Evolutionary conservation across 2,329 filamentous ascomycete genomes (phyloP), one percentile per base, ranked within the genome.

Genomic region (Phyllosticta citribraziliensis): DNA sequence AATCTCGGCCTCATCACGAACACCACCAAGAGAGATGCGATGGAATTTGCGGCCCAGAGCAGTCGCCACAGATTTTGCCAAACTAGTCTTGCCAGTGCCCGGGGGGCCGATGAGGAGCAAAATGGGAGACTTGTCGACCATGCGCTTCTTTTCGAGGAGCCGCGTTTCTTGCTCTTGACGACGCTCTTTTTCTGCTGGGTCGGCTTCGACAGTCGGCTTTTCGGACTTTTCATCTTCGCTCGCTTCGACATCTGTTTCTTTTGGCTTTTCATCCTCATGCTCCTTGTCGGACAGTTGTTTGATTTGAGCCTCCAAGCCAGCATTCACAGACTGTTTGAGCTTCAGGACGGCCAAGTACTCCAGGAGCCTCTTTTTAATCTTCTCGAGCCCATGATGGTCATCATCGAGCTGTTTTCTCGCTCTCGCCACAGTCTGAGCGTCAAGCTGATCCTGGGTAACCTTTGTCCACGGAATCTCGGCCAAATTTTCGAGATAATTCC

Each of bases 331-430:
- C 71, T 97, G 92, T 80, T 97, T 99, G 61, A 99, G 81, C 67
- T 94, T 88, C 58, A 99, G 80, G n/a, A 99, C 94, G 2, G 94
- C 95, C 52, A 99, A 81, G 70, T 99, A 99, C 73, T 97, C 95
- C 5, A 99, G 82, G 22, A 99, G 76, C 52, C 94, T 84, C 81
- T 96, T 97, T 84, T 99, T 99, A 70, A 99, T 93, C 75, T 93
- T 95, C 64, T 97, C 91, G 14, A 99, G 79, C 0, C 94, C 94
- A 67, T 97, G 97, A 73, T 99, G 94, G 70, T 99, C 94, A 65
- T 95, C 87, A 69, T 99, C 91, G 5, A 99, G 82, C 73, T 97
- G 94, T 75, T 91, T 89, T 60, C 91, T 85, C 6, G 94, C 94
- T 67, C 82, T 83, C 62, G 83, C 80, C 61, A 97, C 74, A 0